Base-by-base conservation (phyloP, 2,329 filamentous ascomycete genomes). In the Onygenales sp. region DNA sequence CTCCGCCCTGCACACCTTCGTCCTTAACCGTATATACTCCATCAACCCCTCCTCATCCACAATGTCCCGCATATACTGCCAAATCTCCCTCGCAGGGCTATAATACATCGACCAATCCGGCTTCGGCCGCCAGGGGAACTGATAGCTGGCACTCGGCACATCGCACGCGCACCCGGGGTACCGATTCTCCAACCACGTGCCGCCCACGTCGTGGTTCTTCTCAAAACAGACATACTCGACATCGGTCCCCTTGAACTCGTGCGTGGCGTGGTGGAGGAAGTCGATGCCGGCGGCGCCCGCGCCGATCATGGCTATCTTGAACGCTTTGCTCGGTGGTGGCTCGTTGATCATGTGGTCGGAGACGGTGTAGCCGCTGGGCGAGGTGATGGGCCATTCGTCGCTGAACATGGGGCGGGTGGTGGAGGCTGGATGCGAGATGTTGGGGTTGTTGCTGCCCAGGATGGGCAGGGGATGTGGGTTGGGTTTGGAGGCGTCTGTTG, bases 121-220 rank as follows among this genome's bases (percentile, higher is more conserved):
- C 53, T 88, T 88, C 0, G 84, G 83, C 6, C 75, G 74, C 63
- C 87, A 88, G 0, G 81, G 82, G 6, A 79, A 79, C 62, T 87
- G 84, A 60, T 88, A 88, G 17, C 84, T 82, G 63, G 86, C 82
- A 0, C 83, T 79, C 0, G 85, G 83, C 11, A 88, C 80, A 63
- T 87, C 84, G 59, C 85, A 88, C 42, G 82, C 72, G 0, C 85
- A 81, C 1, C 83, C 84, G 0, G 83, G 83, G 57, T 86, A 86
- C 46, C 60, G 57, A 52, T 67, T 69, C 44, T 68, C 65, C 33
- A 62, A 61, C 68, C 68, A 70, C 42, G 67, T 65, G n/a, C 67
- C 68, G 4, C 67, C 68, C 37, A 70, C 56, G 36, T 66, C 63
- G 31, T 63, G 58, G 44, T 70, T 70, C 61, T 66, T 66, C 27